phyloP scores from a whole-genome alignment of 768 basidiomycete genomes.

The Lactarius evosmus region DNA sequence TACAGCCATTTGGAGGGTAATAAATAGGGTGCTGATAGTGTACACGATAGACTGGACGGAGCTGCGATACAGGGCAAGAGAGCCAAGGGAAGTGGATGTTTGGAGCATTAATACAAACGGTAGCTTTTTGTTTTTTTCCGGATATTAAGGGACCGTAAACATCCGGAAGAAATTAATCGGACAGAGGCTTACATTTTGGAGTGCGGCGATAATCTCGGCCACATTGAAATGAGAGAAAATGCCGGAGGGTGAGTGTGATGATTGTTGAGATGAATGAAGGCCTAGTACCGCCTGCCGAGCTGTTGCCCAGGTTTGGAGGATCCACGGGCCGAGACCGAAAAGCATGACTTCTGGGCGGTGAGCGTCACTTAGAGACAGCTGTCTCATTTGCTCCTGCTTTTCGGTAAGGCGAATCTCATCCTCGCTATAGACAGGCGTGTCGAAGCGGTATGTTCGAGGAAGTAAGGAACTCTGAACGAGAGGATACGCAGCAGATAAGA shows the following conservation, averaged over 20 bases:
- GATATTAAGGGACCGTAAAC: constrained; percentile 25
- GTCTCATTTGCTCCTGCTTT: constrained; percentile 71
- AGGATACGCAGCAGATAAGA: constrained; percentile 59
- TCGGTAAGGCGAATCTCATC: constrained; percentile 64
- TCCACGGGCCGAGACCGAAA: constrained; percentile 84
- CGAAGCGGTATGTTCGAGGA: constrained; percentile 40
- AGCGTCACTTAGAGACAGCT: constrained; percentile 66
- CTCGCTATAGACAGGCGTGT: constrained; percentile 47
- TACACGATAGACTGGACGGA: constrained; percentile 71
- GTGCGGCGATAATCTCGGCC: constrained; percentile 57
- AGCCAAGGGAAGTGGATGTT: constrained; percentile 71
- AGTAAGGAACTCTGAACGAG: constrained; percentile 57
- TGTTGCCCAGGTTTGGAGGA: constrained; percentile 70
- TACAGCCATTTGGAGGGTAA: constrained; percentile 69
- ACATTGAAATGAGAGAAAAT: constrained; percentile 56
- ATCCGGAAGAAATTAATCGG: neutral
- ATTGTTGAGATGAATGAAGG: constrained; percentile 45
- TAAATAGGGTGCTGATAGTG: constrained; percentile 58
- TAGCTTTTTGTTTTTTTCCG: constrained; percentile 45
- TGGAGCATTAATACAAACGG: constrained; percentile 72
- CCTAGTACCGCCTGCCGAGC: constrained; percentile 59
- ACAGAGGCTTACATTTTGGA: constrained; percentile 61
- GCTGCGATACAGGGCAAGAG: constrained; percentile 76
- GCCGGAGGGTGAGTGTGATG: constrained; percentile 32
- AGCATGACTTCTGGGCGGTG: constrained; percentile 80